Evolutionary conservation across 2,329 filamentous ascomycete genomes (phyloP).

Genomic region (Fusarium sacchari): DNA sequence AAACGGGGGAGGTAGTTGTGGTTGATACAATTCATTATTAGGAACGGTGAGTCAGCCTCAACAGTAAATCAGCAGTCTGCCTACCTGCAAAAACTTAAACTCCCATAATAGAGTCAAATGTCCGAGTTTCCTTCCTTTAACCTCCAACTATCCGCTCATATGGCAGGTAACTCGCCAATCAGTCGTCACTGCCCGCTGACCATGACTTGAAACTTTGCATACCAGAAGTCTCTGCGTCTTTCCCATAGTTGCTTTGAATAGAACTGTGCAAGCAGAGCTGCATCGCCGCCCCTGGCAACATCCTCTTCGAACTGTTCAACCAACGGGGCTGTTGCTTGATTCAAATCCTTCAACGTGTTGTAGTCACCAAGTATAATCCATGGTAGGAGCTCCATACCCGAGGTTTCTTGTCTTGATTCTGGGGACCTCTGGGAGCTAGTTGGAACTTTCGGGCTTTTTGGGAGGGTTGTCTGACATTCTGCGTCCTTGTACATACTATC

Average conservation of each 20-base stretch:
- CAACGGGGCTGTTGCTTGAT: constrained; percentile 39
- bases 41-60: not conserved
- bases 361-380: constrained; percentile 42
- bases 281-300: constrained; percentile 34
- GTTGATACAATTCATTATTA: not conserved
- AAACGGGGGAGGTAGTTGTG: not conserved
- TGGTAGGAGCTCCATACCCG: not conserved
- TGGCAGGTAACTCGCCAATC: not conserved
- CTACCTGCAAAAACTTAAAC: not conserved
- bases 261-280: constrained; percentile 41
- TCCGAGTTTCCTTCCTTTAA: not conserved
- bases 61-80: not conserved
- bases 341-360: constrained; percentile 38
- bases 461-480: constrained; percentile 22
- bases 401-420: not conserved
- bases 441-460: not conserved
- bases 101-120: not conserved
- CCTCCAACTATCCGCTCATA: not conserved
- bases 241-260: constrained; percentile 45
- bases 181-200: not conserved
- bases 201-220: constrained; percentile 32
- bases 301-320: constrained; percentile 50
- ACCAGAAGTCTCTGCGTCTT: constrained; percentile 47
- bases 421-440: not conserved
- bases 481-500: constrained; percentile 7